Conservation (phyloP, 495 filamentous ascomycete genomes). For the Friedmanniomyces endolithicus region DNA sequence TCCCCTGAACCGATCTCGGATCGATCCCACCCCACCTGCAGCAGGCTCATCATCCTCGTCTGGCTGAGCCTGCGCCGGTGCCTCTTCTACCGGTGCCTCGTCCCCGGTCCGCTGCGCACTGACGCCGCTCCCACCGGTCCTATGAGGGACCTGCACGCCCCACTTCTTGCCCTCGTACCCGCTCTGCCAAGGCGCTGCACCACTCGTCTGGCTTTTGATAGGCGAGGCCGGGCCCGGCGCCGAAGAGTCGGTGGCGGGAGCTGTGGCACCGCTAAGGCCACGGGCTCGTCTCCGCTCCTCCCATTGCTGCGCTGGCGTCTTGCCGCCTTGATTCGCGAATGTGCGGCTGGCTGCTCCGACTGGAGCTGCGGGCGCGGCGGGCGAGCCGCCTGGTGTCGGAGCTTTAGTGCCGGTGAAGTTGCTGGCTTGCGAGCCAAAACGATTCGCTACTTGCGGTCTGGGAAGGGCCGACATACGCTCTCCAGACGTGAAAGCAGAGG, state of each 20-base stretch:
- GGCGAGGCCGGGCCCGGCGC: conserved; percentile 38
- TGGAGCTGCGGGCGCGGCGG: conserved; percentile 39
- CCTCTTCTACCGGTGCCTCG: not conserved
- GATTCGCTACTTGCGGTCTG: conserved; percentile 87
- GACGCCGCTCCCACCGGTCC: conserved; percentile 50
- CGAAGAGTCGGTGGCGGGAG: conserved; percentile 26
- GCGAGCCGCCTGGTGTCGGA: conserved; percentile 56
- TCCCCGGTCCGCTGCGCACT: conserved; percentile 32
- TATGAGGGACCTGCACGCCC: conserved; percentile 64
- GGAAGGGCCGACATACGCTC: conserved; percentile 79
- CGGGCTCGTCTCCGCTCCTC: conserved; percentile 79
- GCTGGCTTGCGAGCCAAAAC: conserved; percentile 55
- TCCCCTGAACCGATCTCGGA: conserved; percentile 67
- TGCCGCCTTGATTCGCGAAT: conserved; percentile 88
- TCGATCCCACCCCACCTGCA: conserved; percentile 50
- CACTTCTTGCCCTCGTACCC: conserved; percentile 79
- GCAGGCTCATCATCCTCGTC: conserved; percentile 38
- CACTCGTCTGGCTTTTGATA: conserved; percentile 54
- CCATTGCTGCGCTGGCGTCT: conserved; percentile 94
- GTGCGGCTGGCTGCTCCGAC: conserved; percentile 76
- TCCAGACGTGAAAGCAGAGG: conserved; percentile 47
- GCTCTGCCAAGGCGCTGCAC: conserved; percentile 61
- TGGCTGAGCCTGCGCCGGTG: conserved; percentile 38
- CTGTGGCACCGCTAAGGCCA: conserved; percentile 39
- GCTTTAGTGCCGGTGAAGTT: conserved; percentile 77